Evolutionary conservation across 2,329 filamentous ascomycete genomes (phyloP), one percentile per base, ranked within the genome.

Genomic region (Sclerotinia glacialis): DNA sequence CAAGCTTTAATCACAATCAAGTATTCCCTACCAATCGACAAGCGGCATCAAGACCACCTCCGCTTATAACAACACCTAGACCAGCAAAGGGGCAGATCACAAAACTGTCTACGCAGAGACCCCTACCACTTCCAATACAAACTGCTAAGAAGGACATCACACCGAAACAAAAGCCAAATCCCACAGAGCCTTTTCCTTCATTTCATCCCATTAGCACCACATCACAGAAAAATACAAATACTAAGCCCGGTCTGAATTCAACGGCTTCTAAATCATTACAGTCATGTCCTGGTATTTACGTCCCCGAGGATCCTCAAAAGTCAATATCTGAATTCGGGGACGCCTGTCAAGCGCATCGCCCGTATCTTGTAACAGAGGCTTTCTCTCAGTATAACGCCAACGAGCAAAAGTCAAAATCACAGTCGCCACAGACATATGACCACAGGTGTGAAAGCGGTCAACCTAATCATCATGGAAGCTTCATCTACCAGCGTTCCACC

Each of bases 401-500:
- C 2, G 11, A 55, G 3, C 16, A 44, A 5, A 28, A 28, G 14
- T 34, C 47, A 16, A 34, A 37, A 9, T 42, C n/a, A 23, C 6
- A 26, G 23, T 26, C 14, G 2, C 31, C 54, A 5, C 16, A 40
- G 11, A 18, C 8, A 7, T 5, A 64, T 34, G 26, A 37, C 14
- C 18, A 12, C 21, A 54, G 47, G 16, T 55, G 61, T 21, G 23
- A 40, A 34, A 55, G 49, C 23, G 46, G 61, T 11, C 12, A 42
- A 37, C 7, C 40, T 46, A 52, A 44, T 58, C 31, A 70, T 66
- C 46, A 60, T 18, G 70, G 70, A 21, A 65, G 72, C 62, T 68
- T 66, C 28, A 67, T 71, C 12, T 69, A 68, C 42, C 69, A 70
- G 23, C 71, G 75, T 54, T 70, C 72, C 40, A 66, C 69, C n/a